These are phyloP conservation scores for Arxiozyma bovina DNA, from an alignment of 1,139 yeast species.

Conservation along the genomic window DNA sequence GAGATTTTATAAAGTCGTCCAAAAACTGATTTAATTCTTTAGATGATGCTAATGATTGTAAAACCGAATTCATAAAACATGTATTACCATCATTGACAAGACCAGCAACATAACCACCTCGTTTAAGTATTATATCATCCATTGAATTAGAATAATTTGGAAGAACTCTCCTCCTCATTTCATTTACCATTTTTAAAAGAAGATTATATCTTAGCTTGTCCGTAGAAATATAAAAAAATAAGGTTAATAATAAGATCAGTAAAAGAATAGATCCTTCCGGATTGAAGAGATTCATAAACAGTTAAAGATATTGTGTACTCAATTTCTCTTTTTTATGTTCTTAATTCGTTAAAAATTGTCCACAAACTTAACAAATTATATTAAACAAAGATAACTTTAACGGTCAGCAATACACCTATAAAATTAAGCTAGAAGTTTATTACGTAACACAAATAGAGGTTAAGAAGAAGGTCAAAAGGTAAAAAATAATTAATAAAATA, in stretches of 20 bases:
- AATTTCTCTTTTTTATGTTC: background rate
- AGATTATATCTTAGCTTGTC: conserved; percentile 1
- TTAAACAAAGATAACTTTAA: background rate
- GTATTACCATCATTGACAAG: conserved; percentile 84
- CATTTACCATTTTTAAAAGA: conserved; percentile 4
- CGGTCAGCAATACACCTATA: background rate
- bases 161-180: conserved; percentile 4
- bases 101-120: conserved; percentile 79
- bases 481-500: too few relatives aligned
- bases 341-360: background rate
- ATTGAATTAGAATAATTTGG: conserved; percentile 4
- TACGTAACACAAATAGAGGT: background rate
- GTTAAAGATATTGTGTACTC: background rate
- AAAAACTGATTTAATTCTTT: conserved; percentile 51
- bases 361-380: background rate
- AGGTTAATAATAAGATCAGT: background rate
- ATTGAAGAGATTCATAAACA: conserved; percentile 2
- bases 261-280: background rate
- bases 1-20: conserved; percentile 39
- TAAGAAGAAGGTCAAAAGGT: background rate
- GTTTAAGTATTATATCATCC: conserved; percentile 19
- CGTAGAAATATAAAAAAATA: conserved; percentile 1
- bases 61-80: conserved; percentile 85
- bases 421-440: too few relatives aligned
- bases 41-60: conserved; percentile 77